Base-by-base conservation (phyloP, 306 rosid genomes). In the Arachis hypogaea region DNA sequence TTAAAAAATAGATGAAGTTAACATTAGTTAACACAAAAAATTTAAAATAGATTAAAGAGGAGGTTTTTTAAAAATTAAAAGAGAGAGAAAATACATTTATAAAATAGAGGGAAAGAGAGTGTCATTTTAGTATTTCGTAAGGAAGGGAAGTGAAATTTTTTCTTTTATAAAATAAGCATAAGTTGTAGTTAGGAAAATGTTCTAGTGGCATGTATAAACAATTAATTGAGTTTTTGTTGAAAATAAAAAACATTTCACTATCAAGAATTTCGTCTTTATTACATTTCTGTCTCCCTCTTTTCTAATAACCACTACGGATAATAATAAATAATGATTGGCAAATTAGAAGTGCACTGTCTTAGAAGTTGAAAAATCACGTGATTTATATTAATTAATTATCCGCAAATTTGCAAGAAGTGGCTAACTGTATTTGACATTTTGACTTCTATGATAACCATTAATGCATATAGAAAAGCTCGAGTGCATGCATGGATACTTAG, bases 271-370 rank as follows among this genome's bases (percentile, higher is more conserved):
- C 50, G 49, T 29, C 63, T 18, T 28, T 1, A 68, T n/a, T 33
- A 22, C 28, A 22, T 33, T 7, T 41, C 40, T 51, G 18, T 69
- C 42, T 40, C 52, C 45, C 9, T 41, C 74, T 55, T 69, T 51
- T 36, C 14, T 12, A 28, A 52, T 16, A 41, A 42, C 63, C 5
- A 16, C 22, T 7, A 16, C 11, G 36, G 40, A 33, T 33, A 33
- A 33, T 33, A 33, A 41, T 69, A 16, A 33, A 41, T 69, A 16
- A 68, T 47, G 63, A 54, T 56, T 70, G 59, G 40, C 63, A 55
- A 40, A 69, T 22, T 56, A 54, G n/a, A 18, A 57, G 57, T 56
- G 28, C 28, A 22, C 28, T 22, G 28, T 22, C 28, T 22, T 22
- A 22, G 28, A 22, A 22, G 28, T 3, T 12, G 12, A 30, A 7